A percentile compares a stretch with the other conserved stretches of the same genome.
Conservation (phyloP, 345 rosid genomes). For the Orychophragmus violaceus region DNA sequence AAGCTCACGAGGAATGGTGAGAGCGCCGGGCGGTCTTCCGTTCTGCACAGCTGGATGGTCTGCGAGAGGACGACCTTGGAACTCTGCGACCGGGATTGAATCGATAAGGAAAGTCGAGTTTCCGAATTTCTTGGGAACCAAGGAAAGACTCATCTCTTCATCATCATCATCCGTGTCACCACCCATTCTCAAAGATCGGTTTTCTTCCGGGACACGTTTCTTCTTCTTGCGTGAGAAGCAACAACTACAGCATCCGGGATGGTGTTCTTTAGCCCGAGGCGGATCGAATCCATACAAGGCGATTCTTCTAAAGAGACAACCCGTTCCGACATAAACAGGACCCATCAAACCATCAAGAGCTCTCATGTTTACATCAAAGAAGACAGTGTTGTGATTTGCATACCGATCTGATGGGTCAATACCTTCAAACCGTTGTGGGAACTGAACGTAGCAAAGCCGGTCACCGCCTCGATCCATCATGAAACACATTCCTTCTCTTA, state of each 20-base stretch:
- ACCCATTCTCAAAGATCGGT: slow-evolving; percentile 84
- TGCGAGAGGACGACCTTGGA: slow-evolving; percentile 94
- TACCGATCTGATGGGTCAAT: slow-evolving; percentile 98
- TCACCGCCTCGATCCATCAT: slow-evolving; percentile 99
- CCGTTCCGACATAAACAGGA: slow-evolving; percentile 95
- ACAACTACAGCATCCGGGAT: slow-evolving; percentile 70
- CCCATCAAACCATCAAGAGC: slow-evolving; percentile 99
- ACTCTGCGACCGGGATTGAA: slow-evolving; percentile 90
- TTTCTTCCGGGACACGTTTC: slow-evolving; percentile 65
- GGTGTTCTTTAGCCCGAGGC: slow-evolving; percentile 80
- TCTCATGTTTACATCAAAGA: slow-evolving; percentile 97
- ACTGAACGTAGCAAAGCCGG: slow-evolving; percentile 89
- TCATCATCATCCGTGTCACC: slow-evolving; percentile 91
- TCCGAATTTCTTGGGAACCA: slow-evolving; percentile 77
- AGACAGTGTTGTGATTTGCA: slow-evolving; percentile 95
- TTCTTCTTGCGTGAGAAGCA: slow-evolving; percentile 65
- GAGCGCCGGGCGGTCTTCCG: slow-evolving; percentile 94
- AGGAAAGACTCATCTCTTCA: slow-evolving; percentile 81
- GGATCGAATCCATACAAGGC: slow-evolving; percentile 95
- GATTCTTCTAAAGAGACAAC: slow-evolving; percentile 89
- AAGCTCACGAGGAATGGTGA: slow-evolving; percentile 83
- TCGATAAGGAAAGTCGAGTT: slow-evolving; percentile 82
- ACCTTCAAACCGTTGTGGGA: slow-evolving; percentile 97
- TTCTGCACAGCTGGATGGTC: slow-evolving; percentile 96
- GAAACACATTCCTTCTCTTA: slow-evolving; percentile 99